Base-by-base conservation (phyloP, 2,329 filamentous ascomycete genomes). In the Zasmidium cellare region DNA sequence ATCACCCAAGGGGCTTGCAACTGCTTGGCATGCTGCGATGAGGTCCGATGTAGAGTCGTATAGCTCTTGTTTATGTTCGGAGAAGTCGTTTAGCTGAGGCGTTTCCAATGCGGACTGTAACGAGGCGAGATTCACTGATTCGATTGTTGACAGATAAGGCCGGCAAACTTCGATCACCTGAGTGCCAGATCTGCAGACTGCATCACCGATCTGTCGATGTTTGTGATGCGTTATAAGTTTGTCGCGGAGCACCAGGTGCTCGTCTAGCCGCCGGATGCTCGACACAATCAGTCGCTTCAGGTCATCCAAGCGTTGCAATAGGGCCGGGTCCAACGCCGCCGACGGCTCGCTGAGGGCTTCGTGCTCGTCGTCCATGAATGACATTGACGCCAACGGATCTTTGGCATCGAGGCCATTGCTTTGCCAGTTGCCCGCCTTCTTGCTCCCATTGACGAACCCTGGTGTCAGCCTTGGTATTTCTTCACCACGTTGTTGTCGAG, bases 31-130 rank as follows among this genome's bases (percentile, higher is more conserved):
- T 58, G 88, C 87, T 51, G 96, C 77, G 3, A 97, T 78, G 24
- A 99, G 83, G 72, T 97, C 94, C 9, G 92, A 92, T 55, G 96
- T 89, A 58, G 92, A 89, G 74, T 97, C 94, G 74, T 97, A 97
- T 18, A 96, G 81, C 66, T 89, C 90, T 74, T 99, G 94, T 76
- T 97, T 97, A 73, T 96, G 91, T 28, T 87, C 84, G 69, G 87
- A 88, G 72, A 97, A 97, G 66, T 97, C 94, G 49, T 87, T 83
- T 28, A 97, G 78, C 67, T 96, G 90, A 0, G 92, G 91, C 46
- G 89, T 93, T 71, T 93, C 90, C 65, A 92, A 88, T 58, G 84
- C 87, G 58, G 88, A 88, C 44, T 87, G 88, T 2, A 97, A 78
- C 0, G 89, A 85, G 0, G 90, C 88, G 14, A 99, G 82, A 67